phyloP scores from a whole-genome alignment of 257 asterid genomes.

The Jasminum sambac region DNA sequence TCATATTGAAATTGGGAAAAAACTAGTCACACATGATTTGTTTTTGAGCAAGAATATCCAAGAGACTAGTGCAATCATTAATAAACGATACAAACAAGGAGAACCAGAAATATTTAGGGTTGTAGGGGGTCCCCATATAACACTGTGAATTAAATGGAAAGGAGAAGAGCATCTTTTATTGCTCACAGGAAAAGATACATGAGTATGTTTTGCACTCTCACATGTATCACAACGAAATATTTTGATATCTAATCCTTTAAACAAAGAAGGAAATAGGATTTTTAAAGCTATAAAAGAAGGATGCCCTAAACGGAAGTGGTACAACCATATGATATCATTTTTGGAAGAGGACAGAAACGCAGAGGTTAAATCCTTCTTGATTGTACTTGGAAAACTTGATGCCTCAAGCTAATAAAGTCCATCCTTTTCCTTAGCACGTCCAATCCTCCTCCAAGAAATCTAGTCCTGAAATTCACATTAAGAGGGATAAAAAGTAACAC shows the following conservation, averaged over 20 bases:
- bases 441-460: slow-evolving; percentile 1
- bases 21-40: neutral
- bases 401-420: slow-evolving; percentile 4
- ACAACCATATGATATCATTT: slow-evolving; percentile 12
- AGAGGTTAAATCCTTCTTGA: neutral
- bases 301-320: slow-evolving; percentile 12
- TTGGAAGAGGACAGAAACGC: neutral
- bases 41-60: neutral
- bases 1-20: neutral
- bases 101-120: neutral
- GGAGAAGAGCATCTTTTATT: neutral
- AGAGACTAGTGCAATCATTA: neutral
- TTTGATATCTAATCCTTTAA: neutral
- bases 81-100: neutral
- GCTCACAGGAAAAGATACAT: neutral
- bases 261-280: neutral
- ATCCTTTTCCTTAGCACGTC: slow-evolving; percentile 13
- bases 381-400: neutral
- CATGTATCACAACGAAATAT: slow-evolving; percentile 2
- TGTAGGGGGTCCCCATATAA: neutral
- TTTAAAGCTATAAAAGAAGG: slow-evolving; percentile 7
- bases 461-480: slow-evolving; percentile 2
- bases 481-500: neutral
- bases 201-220: neutral
- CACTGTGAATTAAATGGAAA: neutral